Percentiles rank a stretch among this genome's conserved stretches.
These are phyloP conservation scores for Keithomyces neogunnii DNA, from an alignment of 2,329 filamentous ascomycete species.

Conservation along the genomic window DNA sequence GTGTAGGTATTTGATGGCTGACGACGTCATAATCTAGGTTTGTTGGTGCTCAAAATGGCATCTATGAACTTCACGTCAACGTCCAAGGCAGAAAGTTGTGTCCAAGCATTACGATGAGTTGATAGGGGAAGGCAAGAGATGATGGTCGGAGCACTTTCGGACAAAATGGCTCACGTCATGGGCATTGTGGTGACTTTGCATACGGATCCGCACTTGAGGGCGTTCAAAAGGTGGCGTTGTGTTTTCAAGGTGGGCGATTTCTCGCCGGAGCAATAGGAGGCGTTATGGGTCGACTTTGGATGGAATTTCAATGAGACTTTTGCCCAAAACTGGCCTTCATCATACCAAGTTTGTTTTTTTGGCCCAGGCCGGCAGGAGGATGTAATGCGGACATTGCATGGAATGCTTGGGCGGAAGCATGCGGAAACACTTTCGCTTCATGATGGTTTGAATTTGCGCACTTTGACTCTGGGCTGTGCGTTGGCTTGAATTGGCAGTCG, in stretches of 20 bases:
- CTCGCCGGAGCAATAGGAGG: constrained; percentile 1
- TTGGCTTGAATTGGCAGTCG: background rate
- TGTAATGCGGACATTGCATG: constrained; percentile 1
- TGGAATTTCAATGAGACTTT: background rate
- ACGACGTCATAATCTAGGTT: constrained; percentile 28
- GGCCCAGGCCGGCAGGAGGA: background rate
- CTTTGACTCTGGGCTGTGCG: background rate
- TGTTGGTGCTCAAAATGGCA: constrained; percentile 60
- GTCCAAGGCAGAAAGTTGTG: constrained; percentile 50
- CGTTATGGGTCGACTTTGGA: constrained; percentile 3
- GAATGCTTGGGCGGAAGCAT: constrained; percentile 2
- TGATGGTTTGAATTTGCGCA: background rate
- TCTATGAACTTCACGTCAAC: constrained; percentile 67
- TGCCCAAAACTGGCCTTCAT: background rate
- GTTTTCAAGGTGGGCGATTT: background rate
- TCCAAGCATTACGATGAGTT: constrained; percentile 47
- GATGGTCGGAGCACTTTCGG: background rate
- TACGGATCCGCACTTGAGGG: background rate
- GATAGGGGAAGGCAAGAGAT: constrained; percentile 11
- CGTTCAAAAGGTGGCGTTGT: background rate
- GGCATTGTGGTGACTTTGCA: background rate
- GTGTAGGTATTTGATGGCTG: constrained; percentile 7
- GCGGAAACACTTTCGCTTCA: constrained; percentile 3
- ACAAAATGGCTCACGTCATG: background rate
- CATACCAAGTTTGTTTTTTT: background rate